phyloP scores from a whole-genome alignment of 345 rosid species.

The Erucastrum elatum region DNA sequence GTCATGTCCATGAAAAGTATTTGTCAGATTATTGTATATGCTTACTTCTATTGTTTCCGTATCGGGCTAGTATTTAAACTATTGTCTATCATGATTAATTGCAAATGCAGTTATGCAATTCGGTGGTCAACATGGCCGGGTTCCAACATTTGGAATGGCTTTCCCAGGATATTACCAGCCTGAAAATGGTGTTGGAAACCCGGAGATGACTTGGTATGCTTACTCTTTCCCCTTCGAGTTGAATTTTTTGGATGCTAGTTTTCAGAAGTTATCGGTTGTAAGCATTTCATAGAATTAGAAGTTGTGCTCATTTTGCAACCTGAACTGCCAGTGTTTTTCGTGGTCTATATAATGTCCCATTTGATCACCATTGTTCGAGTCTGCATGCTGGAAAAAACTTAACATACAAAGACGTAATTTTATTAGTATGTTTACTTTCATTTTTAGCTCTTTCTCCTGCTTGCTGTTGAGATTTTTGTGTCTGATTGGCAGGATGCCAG shows the following conservation, averaged over 20 bases:
- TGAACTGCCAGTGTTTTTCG: background rate
- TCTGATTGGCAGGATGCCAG: slow-evolving; percentile 74
- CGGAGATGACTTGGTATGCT: slow-evolving; percentile 95
- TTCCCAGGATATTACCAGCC: slow-evolving; percentile 60
- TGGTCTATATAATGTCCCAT: slow-evolving; percentile 5
- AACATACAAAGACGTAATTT: background rate
- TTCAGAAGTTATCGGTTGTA: slow-evolving; percentile 2
- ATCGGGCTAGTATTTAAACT: background rate
- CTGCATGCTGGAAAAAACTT: background rate
- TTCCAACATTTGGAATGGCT: slow-evolving; percentile 98
- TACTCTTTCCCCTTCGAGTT: slow-evolving; percentile 7
- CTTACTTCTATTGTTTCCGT: background rate
- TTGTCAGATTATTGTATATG: slow-evolving; percentile 5
- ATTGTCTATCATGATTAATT: background rate
- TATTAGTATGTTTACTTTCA: slow-evolving; percentile 19
- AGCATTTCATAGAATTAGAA: slow-evolving; percentile 1
- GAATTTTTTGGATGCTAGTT: slow-evolving; percentile 21
- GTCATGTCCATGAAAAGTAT: background rate
- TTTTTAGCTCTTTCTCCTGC: background rate
- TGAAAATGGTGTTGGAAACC: slow-evolving; percentile 82
- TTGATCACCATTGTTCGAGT: background rate
- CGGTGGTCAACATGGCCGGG: slow-evolving; percentile 95
- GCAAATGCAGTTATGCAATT: slow-evolving; percentile 68
- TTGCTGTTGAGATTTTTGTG: slow-evolving; percentile 4
- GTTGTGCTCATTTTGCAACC: background rate